Base-by-base conservation (phyloP, 2,329 filamentous ascomycete species). In the Fusarium bactridioides region DNA sequence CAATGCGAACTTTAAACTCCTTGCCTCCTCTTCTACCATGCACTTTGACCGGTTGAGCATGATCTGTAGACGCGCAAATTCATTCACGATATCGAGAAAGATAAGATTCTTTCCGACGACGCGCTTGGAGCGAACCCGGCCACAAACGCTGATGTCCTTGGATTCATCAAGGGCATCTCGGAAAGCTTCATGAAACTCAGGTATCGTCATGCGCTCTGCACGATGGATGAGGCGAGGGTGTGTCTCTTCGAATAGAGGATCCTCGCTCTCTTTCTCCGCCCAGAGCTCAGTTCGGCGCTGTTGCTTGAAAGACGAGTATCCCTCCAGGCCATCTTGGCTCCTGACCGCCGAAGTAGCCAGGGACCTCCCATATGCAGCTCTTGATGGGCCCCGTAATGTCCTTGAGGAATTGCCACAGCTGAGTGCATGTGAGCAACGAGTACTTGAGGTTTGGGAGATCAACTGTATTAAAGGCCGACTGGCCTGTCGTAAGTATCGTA, bases 61-160 rank as follows among this genome's bases (percentile, higher is more conserved):
- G 69, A 91, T 87, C 82, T 99, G 96, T 38, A 97, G 82, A 72
- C 87, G 89, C 74, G 90, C 83, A 64, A 91, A 92, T 78, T 94
- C 90, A 80, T 94, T 90, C 74, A 90, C 86, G 55, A 98, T 84
- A 82, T 96, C 93, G 74, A 98, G 81, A 81, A 99, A 99, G 71
- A 94, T 86, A 75, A 99, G 90, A 82, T 93, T 94, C 75, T 89
- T 91, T 74, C 95, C 91, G 61, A 90, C 88, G 53, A 89, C 85
- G 70, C 94, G 92, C 78, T 93, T 88, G 51, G 91, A 90, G 77
- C 87, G 86, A 71, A 97, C 87, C 79, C 94, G 94, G 81, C 94
- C 94, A 58, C 76, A 78, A 37, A 83, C 65, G 25, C 74, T 79
- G 54, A 83, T 76, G 43, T 72, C 43, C 31, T 70, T 66, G 47